phyloP scores from a whole-genome alignment of 2,329 filamentous ascomycete species.

The Hymenoscyphus occultus region DNA sequence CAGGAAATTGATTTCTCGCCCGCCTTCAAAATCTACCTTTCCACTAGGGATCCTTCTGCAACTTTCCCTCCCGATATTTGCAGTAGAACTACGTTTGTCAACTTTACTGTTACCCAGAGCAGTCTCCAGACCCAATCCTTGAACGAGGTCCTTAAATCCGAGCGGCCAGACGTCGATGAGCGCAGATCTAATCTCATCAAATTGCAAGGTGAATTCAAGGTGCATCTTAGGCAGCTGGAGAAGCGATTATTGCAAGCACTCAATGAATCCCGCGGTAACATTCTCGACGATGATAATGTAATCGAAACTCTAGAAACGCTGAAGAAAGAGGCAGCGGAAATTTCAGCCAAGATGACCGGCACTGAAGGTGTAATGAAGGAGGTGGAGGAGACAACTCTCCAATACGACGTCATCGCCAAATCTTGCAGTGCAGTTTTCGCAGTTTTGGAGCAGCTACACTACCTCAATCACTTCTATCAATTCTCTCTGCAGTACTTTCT shows the following conservation, averaged over 20 bases:
- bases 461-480: constrained; percentile 98
- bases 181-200: constrained; percentile 96
- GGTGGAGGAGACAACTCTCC: constrained; percentile 90
- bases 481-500: constrained; percentile 98
- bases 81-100: constrained; percentile 97
- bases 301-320: constrained; percentile 96
- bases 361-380: constrained; percentile 98
- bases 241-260: constrained; percentile 90
- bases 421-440: constrained; percentile 98
- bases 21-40: constrained; percentile 90
- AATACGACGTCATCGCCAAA: constrained; percentile 89
- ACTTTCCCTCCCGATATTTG: constrained; percentile 95
- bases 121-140: constrained; percentile 97
- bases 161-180: constrained; percentile 95
- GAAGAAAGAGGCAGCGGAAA: constrained; percentile 96
- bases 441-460: constrained; percentile 93
- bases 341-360: constrained; percentile 92
- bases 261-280: constrained; percentile 96
- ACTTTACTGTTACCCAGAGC: constrained; percentile 98
- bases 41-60: constrained; percentile 92
- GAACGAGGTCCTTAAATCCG: constrained; percentile 95
- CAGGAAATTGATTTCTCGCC: constrained; percentile 99
- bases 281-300: constrained; percentile 95
- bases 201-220: constrained; percentile 97
- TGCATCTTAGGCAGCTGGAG: constrained; percentile 94